Conservation (phyloP, 192 early-diverging fungal species). For the Entomortierella chlamydospora region DNA sequence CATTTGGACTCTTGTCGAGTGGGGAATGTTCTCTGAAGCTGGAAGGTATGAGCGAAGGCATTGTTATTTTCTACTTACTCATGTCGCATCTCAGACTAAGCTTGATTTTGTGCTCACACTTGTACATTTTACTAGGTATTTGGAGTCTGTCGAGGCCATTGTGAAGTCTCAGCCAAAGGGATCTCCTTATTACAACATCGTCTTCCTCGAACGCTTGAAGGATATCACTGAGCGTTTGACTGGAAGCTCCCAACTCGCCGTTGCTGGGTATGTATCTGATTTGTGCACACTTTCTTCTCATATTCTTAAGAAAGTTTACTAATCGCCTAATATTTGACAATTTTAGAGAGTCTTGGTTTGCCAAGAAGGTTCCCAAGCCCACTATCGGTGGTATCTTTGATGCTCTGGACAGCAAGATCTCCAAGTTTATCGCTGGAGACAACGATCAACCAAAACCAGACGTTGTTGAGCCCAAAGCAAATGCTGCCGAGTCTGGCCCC, state of each 20-base stretch:
- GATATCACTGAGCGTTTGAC: constrained; percentile 76
- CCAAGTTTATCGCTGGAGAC: constrained; percentile 71
- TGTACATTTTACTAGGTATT: constrained; percentile 64
- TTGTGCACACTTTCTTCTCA: not conserved
- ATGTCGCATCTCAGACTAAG: too few relatives aligned
- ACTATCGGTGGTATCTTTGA: constrained; percentile 68
- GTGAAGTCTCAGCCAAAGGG: constrained; percentile 79
- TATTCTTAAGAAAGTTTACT: not conserved
- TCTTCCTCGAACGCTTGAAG: constrained; percentile 77
- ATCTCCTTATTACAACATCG: constrained; percentile 83
- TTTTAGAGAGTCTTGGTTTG: constrained; percentile 37
- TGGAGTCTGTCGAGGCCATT: constrained; percentile 78
- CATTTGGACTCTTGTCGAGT: constrained; percentile 85
- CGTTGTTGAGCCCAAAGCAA: constrained; percentile 45
- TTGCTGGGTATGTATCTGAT: constrained; percentile 30
- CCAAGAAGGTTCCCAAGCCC: constrained; percentile 65
- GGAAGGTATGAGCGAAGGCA: constrained; percentile 59
- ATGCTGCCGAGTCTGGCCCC: constrained; percentile 24
- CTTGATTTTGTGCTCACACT: too few relatives aligned
- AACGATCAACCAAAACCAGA: constrained; percentile 48
- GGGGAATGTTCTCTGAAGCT: constrained; percentile 80
- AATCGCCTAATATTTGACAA: not conserved
- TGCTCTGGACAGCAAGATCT: constrained; percentile 67
- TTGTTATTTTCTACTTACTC: not conserved
- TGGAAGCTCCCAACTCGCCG: constrained; percentile 49